Evolutionary conservation across 441 rosid genomes (phyloP), one percentile per base, ranked within the genome.

Genomic region (Syzygium malaccense): DNA sequence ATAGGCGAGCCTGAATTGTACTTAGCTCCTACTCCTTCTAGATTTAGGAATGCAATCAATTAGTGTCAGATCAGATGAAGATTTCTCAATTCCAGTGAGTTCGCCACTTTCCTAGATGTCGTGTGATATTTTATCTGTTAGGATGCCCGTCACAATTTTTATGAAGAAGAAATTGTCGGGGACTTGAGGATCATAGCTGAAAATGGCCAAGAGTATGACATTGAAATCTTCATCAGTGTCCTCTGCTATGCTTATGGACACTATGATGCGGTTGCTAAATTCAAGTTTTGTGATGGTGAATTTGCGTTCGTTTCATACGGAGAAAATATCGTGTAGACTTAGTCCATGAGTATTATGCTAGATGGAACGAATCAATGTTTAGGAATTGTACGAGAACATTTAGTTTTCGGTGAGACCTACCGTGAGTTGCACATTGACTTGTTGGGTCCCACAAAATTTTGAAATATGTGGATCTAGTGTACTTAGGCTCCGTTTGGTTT

Each of bases 1-100:
- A 96, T 96, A 89, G 96, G 98, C 87, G 96, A 95, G 85, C 96
- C 96, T 54, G 98, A 94, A 92, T 91, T 94, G 58, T 13, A 33
- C 26, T 55, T n/a, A 53, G 23, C 58, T 66, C 14, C 66, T n/a
- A 49, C 11, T 66, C 14, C 66, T n/a, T 12, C 11, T 28, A 57
- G 17, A 54, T 54, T 54, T n/a, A 58, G 64, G 64, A 26, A 26
- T 11, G n/a, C n/a, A 58, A 58, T 58, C 30, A 12, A 26, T 58
- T 33, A 51, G n/a, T 58, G n/a, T 58, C n/a, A 14, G 48, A n/a
- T 57, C n/a, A 14, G 49, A 33, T 20, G 28, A 20, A 71, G 80
- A 37, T 37, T 37, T 33, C 80, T 37, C 80, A 71, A 10, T 37
- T 37, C 28, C 15, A 71, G 80, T 20, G 26, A 37, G 26, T 37